Conservation (phyloP, 2,329 filamentous ascomycete species). For the Diaporthe velutina region DNA sequence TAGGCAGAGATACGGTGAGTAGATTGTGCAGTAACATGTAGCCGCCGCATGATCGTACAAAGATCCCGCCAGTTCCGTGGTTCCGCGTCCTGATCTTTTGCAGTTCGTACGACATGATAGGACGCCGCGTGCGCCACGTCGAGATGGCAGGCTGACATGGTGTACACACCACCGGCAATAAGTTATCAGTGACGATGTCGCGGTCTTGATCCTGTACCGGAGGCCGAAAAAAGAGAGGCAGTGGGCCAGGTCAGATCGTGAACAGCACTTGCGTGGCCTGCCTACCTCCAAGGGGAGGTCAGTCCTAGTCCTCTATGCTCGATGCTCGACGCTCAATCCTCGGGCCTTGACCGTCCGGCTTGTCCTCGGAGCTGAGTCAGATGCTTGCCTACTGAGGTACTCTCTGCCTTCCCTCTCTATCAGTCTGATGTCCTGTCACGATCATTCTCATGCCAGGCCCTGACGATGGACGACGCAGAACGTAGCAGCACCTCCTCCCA, state of each 20-base stretch:
- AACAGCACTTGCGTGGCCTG: background rate
- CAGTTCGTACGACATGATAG: background rate
- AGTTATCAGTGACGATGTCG: background rate
- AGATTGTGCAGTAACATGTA: background rate
- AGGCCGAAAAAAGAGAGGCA: background rate
- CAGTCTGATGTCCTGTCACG: background rate
- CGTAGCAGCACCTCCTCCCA: constrained; percentile 6
- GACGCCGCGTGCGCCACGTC: background rate
- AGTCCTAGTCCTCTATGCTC: background rate
- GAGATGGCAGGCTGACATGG: background rate
- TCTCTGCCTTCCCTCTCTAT: background rate
- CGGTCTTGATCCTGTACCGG: background rate
- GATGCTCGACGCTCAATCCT: background rate
- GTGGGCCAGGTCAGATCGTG: background rate
- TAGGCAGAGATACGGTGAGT: background rate
- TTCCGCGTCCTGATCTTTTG: background rate
- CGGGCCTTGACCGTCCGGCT: background rate
- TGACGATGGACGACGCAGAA: constrained; percentile 2
- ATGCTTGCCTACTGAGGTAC: background rate
- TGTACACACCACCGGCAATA: background rate
- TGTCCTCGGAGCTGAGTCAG: background rate
- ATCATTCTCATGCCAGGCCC: background rate
- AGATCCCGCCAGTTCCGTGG: background rate
- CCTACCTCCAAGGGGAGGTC: background rate
- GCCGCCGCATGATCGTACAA: background rate